Base-by-base conservation (phyloP, 192 early-diverging fungal species). In the Coemansia sp. region DNA sequence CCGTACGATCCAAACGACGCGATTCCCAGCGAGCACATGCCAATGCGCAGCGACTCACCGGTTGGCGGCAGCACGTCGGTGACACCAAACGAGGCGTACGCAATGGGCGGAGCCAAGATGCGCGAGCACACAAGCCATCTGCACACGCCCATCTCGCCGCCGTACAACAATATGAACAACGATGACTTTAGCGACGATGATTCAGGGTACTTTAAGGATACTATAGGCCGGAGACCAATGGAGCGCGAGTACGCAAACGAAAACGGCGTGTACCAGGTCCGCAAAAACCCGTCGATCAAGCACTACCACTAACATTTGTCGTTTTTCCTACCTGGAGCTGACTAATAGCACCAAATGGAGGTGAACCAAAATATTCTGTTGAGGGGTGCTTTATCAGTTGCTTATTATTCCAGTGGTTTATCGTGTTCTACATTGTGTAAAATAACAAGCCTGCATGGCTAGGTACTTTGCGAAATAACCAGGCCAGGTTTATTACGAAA, bases 281-380 rank as follows among this genome's bases (percentile, higher is more conserved):
- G 69, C 49, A 74, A 80, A 45, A 80, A 71, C 59, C 63, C 77
- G 25, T 71, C 72, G 3, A 51, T 74, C 54, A 74, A 74, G 47
- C 65, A 71, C 25, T 53, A 51, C 52, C 65, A 65, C 47, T 72
- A 50, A 65, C 31, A 35, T 35, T 6, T 35, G 31, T 35, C 6
- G 0, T 6, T 7, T 31, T 35, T 35, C 7, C 31, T 35, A 8
- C 31, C 7, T 8, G 7, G 31, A 8, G 21, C 31, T 35, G 31
- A 8, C 6, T 35, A 35, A 35, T 0, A 35, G 31, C 31, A 35
- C 31, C 31, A 1, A 35, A 7, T 8, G 31, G 31, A 35, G 31
- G 31, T 8, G 7, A 35, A 1, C 8, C 31, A 35, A 35, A 35
- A 35, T 35, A 35, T 35, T 35, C 5, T 35, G 31, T 35, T 35